Evolutionary conservation across 108 stramenopile species (phyloP).

Genomic region (Aureococcus anophagefferens): DNA sequence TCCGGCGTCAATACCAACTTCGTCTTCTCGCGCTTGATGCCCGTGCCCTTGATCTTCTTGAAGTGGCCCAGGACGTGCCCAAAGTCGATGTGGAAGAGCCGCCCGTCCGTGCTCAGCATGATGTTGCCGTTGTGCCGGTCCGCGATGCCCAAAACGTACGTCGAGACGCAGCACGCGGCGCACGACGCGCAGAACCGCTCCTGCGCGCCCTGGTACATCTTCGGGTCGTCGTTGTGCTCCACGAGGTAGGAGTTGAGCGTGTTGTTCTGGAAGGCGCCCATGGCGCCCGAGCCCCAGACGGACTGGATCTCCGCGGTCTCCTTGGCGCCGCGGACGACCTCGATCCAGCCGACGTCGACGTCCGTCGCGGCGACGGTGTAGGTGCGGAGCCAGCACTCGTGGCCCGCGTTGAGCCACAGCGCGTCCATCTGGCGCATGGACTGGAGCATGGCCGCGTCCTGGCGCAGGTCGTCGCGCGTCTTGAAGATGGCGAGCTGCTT

Average conservation of each 20-base stretch:
- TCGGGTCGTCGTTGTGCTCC: background rate
- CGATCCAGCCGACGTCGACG: background rate
- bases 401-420: conserved; percentile 16
- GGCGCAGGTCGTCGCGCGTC: conserved; percentile 25
- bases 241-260: background rate
- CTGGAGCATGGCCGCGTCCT: conserved; percentile 23
- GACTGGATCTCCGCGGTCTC: conserved; percentile 1
- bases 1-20: conserved; percentile 15
- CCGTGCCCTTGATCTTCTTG: conserved; percentile 6
- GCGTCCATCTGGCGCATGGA: conserved; percentile 20
- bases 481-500: conserved; percentile 21
- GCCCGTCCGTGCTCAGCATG: conserved; percentile 14
- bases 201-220: background rate
- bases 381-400: conserved; percentile 1
- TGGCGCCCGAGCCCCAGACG: background rate
- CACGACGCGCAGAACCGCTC: conserved; percentile 8
- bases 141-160: conserved; percentile 24
- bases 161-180: conserved; percentile 25
- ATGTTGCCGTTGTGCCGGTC: conserved; percentile 32
- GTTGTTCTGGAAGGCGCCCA: background rate
- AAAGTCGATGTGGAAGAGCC: conserved; percentile 33
- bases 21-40: conserved; percentile 5
- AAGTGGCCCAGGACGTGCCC: conserved; percentile 20
- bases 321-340: background rate
- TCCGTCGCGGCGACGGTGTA: conserved; percentile 17